These are phyloP conservation scores for Beverwykella pulmonaria DNA, from an alignment of 495 filamentous ascomycete species.

Conservation along the genomic window DNA sequence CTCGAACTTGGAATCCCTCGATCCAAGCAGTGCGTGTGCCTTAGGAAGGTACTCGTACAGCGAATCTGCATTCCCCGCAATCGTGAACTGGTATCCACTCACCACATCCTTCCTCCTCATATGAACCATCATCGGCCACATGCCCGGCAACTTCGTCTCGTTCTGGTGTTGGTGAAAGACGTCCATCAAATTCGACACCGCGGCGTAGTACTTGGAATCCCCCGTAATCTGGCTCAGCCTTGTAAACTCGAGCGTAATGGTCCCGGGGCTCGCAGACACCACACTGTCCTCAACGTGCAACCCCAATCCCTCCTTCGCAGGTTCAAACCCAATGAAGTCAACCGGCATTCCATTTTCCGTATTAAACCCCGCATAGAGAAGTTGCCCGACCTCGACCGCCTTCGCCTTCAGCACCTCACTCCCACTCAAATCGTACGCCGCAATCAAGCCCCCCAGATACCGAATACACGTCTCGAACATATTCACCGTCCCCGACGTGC, in stretches of 20 bases:
- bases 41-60: conserved; percentile 50
- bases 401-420: conserved; percentile 41
- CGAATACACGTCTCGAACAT: conserved; percentile 49
- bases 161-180: conserved; percentile 44
- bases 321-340: conserved; percentile 55
- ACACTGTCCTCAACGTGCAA: conserved; percentile 51
- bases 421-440: conserved; percentile 47
- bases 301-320: conserved; percentile 40
- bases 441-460: conserved; percentile 46
- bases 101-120: conserved; percentile 50
- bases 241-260: conserved; percentile 46
- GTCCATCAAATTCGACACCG: conserved; percentile 40
- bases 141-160: conserved; percentile 44
- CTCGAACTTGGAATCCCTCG: conserved; percentile 37
- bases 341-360: conserved; percentile 49
- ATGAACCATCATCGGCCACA: conserved; percentile 47
- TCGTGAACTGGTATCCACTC: conserved; percentile 45
- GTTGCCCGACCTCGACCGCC: conserved; percentile 46
- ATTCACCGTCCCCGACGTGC: conserved; percentile 39
- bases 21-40: conserved; percentile 54
- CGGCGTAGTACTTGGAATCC: conserved; percentile 46
- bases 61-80: conserved; percentile 46
- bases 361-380: conserved; percentile 47
- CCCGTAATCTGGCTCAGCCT: conserved; percentile 45
- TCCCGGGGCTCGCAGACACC: conserved; percentile 47